Evolutionary conservation across 2,329 filamentous ascomycete species (phyloP).

Genomic region (Colletotrichum spaethianum): DNA sequence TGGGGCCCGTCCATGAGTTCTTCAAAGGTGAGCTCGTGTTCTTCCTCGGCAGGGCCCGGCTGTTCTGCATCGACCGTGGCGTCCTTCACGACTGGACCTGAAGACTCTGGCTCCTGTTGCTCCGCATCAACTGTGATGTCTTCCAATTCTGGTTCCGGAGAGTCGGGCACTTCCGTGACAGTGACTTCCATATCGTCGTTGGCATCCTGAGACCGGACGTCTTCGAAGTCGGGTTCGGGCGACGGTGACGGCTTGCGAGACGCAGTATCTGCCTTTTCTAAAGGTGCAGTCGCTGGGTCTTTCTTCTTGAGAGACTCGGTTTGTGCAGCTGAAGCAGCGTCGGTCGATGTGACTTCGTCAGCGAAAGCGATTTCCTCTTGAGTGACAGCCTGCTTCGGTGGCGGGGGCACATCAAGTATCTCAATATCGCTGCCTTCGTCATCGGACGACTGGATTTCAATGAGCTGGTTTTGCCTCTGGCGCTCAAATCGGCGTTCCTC

Average conservation of each 20-base stretch:
- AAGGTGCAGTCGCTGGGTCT: neutral
- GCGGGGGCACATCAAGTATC: constrained; percentile 65
- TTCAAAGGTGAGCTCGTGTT: constrained; percentile 41
- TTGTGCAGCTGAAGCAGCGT: neutral
- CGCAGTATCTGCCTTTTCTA: neutral
- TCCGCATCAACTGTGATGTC: constrained; percentile 48
- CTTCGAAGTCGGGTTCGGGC: constrained; percentile 54
- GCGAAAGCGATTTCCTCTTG: neutral
- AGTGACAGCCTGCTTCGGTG: constrained; percentile 44
- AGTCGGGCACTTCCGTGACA: constrained; percentile 43
- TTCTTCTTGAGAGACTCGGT: neutral
- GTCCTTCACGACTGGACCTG: constrained; percentile 31
- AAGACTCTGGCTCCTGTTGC: constrained; percentile 23
- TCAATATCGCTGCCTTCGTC: constrained; percentile 71
- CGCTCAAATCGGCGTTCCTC: constrained; percentile 64
- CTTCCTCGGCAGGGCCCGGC: constrained; percentile 11
- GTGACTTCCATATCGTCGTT: constrained; percentile 51
- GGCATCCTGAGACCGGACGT: constrained; percentile 48
- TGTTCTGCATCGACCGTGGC: constrained; percentile 7
- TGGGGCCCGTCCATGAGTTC: constrained; percentile 44
- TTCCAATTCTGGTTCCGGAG: constrained; percentile 55
- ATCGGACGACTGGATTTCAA: constrained; percentile 75
- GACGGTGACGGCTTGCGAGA: constrained; percentile 24
- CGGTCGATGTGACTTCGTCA: constrained; percentile 32
- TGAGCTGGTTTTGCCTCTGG: constrained; percentile 63